Conservation (phyloP, 2,329 filamentous ascomycete species). For the Geoglossum cookeanum region DNA sequence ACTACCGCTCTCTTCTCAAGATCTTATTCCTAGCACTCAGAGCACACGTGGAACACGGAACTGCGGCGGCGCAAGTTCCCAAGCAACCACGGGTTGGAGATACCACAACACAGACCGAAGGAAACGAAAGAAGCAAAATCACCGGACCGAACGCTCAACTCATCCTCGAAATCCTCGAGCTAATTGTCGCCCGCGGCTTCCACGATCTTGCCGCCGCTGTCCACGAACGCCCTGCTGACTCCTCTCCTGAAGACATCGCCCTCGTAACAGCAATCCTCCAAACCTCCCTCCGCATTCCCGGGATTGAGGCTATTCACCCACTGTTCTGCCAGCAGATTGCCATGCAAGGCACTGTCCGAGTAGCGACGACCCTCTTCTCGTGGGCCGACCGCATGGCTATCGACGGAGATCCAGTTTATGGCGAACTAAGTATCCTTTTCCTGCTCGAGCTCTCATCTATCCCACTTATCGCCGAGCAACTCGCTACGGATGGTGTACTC, state of each 20-base stretch:
- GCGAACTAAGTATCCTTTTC: constrained; percentile 77
- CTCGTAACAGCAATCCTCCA: constrained; percentile 79
- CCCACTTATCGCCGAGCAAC: constrained; percentile 64
- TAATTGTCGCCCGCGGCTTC: constrained; percentile 66
- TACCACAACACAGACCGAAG: not conserved
- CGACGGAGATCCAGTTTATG: constrained; percentile 73
- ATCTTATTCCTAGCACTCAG: constrained; percentile 69
- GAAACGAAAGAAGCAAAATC: constrained; percentile 18
- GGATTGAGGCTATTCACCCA: constrained; percentile 49
- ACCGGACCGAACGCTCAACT: constrained; percentile 34
- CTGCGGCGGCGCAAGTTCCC: constrained; percentile 10
- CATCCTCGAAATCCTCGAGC: constrained; percentile 61
- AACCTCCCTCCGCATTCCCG: constrained; percentile 60
- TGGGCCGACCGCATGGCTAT: constrained; percentile 75
- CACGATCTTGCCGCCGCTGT: constrained; percentile 61
- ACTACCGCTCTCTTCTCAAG: constrained; percentile 70
- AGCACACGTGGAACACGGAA: constrained; percentile 27
- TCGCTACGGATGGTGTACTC: constrained; percentile 73
- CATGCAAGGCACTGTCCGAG: constrained; percentile 51
- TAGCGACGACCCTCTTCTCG: constrained; percentile 73
- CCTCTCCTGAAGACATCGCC: constrained; percentile 62
- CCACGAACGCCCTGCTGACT: constrained; percentile 49
- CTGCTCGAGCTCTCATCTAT: constrained; percentile 73
- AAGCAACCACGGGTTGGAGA: constrained; percentile 9
- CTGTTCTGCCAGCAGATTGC: constrained; percentile 51